phyloP scores from a whole-genome alignment of 1,139 yeast genomes.

The Candida anutae region DNA sequence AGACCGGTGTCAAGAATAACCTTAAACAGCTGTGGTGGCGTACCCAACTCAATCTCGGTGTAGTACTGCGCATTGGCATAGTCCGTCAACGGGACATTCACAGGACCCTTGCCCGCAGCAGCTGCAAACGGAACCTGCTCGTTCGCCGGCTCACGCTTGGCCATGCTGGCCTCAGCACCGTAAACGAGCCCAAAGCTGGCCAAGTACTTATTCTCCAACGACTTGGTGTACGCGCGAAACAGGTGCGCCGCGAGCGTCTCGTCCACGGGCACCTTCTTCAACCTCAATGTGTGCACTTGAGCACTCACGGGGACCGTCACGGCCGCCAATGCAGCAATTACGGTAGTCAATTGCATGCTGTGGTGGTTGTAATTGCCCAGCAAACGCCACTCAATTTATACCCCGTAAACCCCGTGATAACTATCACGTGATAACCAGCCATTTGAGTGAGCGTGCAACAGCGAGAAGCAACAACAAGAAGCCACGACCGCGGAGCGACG shows the following conservation, averaged over 20 bases:
- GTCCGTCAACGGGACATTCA: constrained; percentile 76
- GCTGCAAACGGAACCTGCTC: constrained; percentile 39
- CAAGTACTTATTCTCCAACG: constrained; percentile 70
- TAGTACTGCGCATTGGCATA: constrained; percentile 92
- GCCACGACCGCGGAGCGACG: no score
- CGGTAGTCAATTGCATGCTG: no score
- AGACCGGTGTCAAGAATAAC: constrained; percentile 93
- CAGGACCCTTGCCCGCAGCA: constrained; percentile 37
- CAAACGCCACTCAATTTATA: no score
- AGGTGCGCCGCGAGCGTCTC: constrained; percentile 54
- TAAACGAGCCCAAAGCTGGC: constrained; percentile 39
- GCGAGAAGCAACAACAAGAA: no score
- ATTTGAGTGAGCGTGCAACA: no score
- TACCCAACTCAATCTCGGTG: constrained; percentile 82
- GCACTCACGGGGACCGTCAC: constrained; percentile 39
- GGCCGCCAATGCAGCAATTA: constrained; percentile 32
- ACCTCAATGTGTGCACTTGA: constrained; percentile 52
- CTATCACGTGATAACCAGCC: no score
- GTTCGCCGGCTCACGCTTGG: constrained; percentile 14
- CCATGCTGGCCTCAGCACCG: constrained; percentile 15
- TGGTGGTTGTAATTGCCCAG: not conserved
- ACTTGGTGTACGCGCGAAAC: constrained; percentile 56
- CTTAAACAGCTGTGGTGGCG: constrained; percentile 89
- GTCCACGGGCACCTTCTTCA: constrained; percentile 55
- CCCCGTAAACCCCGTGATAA: no score